Base-by-base conservation (phyloP, 1,284 basidiomycete genomes). In the Thecaphora thlaspeos region DNA sequence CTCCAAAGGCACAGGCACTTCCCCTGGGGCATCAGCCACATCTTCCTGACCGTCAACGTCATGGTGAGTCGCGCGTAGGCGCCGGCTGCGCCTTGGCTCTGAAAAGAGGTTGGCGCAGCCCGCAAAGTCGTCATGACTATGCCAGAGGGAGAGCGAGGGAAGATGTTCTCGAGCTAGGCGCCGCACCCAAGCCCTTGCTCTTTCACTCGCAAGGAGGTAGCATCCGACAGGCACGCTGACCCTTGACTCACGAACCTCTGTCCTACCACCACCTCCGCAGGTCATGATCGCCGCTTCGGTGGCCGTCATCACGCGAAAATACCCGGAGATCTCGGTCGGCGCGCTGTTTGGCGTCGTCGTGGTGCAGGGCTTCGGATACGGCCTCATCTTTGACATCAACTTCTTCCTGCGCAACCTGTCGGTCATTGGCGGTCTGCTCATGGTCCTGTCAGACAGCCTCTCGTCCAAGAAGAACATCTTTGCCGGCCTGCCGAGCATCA, bases 371-470 rank as follows among this genome's bases (percentile, higher is more conserved):
- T 87, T 94, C 67, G 91, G 91, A 64, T 94, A 94, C 78, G 91
- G 91, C 24, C 87, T 94, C 73, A 91, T 94, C 70, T 94, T 93
- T 78, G 95, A 98, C 83, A 83, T 97, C 76, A 97, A 91, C 81
- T 99, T 99, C 84, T 99, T 99, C 90, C 87, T 98, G 41, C 89
- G 91, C 78, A 94, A 93, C 80, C 82, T 94, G 42, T 89, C 87
- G 60, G 91, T 94, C 72, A 88, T 94, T 55, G 91, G 91, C 55
- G 91, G 91, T 43, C 84, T 94, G 41, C 86, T 94, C 76, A 98
- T 99, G 95, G 93, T 97, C 45, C 91, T 99, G 80, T 92, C 88
- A 61, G 95, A 98, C 79, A 89, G 90, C 2, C 88, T 98, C 82
- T 59, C 68, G 15, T 85, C 88, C 80, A 91, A 88, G 81, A 87